These are phyloP conservation scores for Backusella luteola DNA, from an alignment of 192 early-diverging fungal species.

Conservation along the genomic window DNA sequence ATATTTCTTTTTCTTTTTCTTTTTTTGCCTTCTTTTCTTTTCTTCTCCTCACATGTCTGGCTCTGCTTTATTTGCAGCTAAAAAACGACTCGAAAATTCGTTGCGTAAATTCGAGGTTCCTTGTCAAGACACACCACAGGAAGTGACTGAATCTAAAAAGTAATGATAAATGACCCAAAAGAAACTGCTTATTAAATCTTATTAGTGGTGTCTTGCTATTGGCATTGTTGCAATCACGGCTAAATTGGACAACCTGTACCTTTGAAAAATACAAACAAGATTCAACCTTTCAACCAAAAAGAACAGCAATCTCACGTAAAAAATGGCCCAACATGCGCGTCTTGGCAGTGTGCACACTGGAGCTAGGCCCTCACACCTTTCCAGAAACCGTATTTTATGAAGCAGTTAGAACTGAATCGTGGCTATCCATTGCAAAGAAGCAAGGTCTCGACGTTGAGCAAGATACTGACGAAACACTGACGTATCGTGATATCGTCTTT, in stretches of 20 bases:
- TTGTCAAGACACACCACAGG: not conserved
- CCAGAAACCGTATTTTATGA: slow-evolving; percentile 45
- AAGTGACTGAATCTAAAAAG: not conserved
- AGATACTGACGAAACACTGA: not conserved
- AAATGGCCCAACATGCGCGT: slow-evolving; percentile 34
- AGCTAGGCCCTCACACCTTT: slow-evolving; percentile 58
- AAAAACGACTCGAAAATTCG: slow-evolving; percentile 20
- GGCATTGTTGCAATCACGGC: slow-evolving; percentile 40
- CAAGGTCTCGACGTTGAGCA: not conserved
- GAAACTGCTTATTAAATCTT: not conserved
- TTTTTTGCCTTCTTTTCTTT: not conserved
- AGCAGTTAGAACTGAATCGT: slow-evolving; percentile 17
- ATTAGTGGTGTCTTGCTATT: slow-evolving; percentile 36
- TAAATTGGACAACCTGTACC: slow-evolving; percentile 31
- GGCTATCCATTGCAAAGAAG: slow-evolving; percentile 16
- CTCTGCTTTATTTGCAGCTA: slow-evolving; percentile 23
- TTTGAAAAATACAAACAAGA: slow-evolving; percentile 39
- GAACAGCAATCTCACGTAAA: slow-evolving; percentile 12
- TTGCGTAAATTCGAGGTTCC: slow-evolving; percentile 16
- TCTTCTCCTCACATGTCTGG: slow-evolving; percentile 19
- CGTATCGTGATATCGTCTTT: slow-evolving; percentile 44
- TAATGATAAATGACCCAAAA: not conserved
- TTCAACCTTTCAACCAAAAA: slow-evolving; percentile 26
- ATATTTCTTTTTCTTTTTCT: not conserved
- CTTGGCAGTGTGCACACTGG: slow-evolving; percentile 42